Percentiles rank a stretch among this genome's conserved stretches.
These are phyloP conservation scores for Verbascum thapsus DNA, from an alignment of 257 asterid species.

Conservation along the genomic window DNA sequence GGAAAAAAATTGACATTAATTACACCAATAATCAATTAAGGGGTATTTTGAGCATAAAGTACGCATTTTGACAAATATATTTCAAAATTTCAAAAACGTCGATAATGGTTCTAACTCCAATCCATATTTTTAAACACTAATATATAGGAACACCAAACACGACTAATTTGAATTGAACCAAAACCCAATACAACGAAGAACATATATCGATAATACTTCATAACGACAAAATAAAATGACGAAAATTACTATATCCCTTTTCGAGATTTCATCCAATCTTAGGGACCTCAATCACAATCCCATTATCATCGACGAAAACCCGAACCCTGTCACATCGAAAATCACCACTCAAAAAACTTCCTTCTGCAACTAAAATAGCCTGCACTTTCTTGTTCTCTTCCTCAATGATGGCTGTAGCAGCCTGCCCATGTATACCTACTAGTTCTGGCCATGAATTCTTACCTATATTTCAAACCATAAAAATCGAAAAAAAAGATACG, in stretches of 20 bases:
- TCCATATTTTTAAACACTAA: too few species aligned
- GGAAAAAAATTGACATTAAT: too few species aligned
- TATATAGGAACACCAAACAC: too few species aligned
- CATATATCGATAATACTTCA: too few species aligned
- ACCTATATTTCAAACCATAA: background rate
- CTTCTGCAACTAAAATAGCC: conserved; percentile 23
- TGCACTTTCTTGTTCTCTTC: conserved; percentile 18
- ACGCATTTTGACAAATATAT: too few species aligned
- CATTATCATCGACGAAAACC: conserved; percentile 10
- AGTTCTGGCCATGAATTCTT: conserved; percentile 37
- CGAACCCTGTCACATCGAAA: conserved; percentile 36
- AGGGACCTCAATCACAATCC: conserved; percentile 23
- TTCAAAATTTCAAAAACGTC: too few species aligned
- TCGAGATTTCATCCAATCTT: conserved; percentile 27
- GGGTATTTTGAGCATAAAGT: too few species aligned
- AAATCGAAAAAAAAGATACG: background rate
- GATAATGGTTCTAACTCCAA: too few species aligned
- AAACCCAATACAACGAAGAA: too few species aligned
- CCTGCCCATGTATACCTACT: conserved; percentile 17
- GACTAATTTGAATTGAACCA: too few species aligned
- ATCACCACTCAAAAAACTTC: conserved; percentile 12
- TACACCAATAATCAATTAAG: too few species aligned
- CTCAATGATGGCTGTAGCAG: conserved; percentile 10
- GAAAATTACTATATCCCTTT: background rate
- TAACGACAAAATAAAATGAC: background rate